Conservation (phyloP, 2,329 filamentous ascomycete genomes). For the Beauveria bassiana region DNA sequence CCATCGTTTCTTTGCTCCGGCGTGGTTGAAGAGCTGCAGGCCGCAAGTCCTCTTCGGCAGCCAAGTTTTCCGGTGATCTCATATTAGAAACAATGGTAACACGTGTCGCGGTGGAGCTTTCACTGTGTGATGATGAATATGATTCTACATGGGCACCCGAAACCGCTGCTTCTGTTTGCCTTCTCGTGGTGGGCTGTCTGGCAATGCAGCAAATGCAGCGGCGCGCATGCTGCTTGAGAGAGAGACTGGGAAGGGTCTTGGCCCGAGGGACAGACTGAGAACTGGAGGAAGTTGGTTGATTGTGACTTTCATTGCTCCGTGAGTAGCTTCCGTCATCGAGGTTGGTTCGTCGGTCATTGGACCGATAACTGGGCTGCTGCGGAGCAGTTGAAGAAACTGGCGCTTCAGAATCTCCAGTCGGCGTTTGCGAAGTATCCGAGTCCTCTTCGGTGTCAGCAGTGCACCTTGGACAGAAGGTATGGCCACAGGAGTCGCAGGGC, state of each 20-base stretch:
- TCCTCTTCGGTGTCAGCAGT: slow-evolving; percentile 21
- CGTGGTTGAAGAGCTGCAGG: slow-evolving; percentile 9
- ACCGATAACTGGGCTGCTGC: not conserved
- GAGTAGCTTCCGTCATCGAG: not conserved
- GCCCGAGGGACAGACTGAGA: slow-evolving; percentile 8
- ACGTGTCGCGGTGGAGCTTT: slow-evolving; percentile 9
- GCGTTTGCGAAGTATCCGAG: not conserved
- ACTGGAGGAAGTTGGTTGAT: not conserved
- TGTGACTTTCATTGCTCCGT: not conserved
- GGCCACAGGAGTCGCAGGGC: slow-evolving; percentile 41
- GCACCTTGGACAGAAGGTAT: slow-evolving; percentile 42
- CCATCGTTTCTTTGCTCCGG: not conserved
- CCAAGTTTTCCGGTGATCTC: not conserved
- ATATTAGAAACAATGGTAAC: not conserved
- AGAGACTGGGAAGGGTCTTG: slow-evolving; percentile 22
- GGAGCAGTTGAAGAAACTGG: not conserved
- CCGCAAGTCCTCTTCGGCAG: not conserved
- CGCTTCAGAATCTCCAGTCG: not conserved
- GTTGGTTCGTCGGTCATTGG: not conserved
- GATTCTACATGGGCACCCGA: not conserved
- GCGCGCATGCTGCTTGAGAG: slow-evolving; percentile 16
- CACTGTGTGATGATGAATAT: not conserved
- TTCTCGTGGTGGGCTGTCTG: slow-evolving; percentile 10
- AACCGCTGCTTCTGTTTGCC: slow-evolving; percentile 11
- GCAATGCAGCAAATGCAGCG: slow-evolving; percentile 26